Evolutionary conservation across 768 basidiomycete genomes (phyloP), one percentile per base, ranked within the genome.

Genomic region (Mycena vitilis): DNA sequence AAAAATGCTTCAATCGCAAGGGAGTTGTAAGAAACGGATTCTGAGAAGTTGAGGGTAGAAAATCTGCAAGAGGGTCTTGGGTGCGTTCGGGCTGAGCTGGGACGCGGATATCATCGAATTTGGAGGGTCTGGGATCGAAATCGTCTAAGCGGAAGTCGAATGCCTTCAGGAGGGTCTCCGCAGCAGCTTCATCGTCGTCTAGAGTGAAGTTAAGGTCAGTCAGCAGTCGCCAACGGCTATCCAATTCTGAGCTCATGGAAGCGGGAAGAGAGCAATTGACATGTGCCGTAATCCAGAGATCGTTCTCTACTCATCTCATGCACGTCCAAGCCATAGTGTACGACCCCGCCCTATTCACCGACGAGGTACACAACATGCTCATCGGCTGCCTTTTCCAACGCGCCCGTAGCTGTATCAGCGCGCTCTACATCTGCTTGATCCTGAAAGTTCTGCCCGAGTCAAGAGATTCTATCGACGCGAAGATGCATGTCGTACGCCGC

Each of bases 401-500:
- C 57, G 55, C 65, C 57, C 37, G 36, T 69, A 94, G 93, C 81
- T 91, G 23, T 95, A 90, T 78, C 84, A 88, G 51, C 78, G 80
- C 8, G 90, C 86, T 20, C 83, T 95, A 34, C 74, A 75, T 10
- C 79, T 86, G 56, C 79, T 95, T 51, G 91, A 94, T 75, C 66
- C 79, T 11, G 84, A 85, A 25, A 87, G 90, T 51, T 82, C 80
- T 65, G 73, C 83, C 48, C 86, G 87, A 55, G 87, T 95, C 74
- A 82, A 84, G 69, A 85, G 84, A 64, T 95, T 91, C 74, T 89
- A 88, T 77, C 87, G 86, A 68, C 87, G 90, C 54, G 88, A 89
- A 73, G 94, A 95, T 75, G 87, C 91, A 23, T 93, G 91, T 80
- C 84, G 94, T 95, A 77, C 77, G 88, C 73, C 25, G 20, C 49